A percentile compares a stretch with the other conserved stretches of the same genome.
Evolutionary conservation across 2,329 filamentous ascomycete species (phyloP).

Genomic region (Pseudopyricularia cyperi): DNA sequence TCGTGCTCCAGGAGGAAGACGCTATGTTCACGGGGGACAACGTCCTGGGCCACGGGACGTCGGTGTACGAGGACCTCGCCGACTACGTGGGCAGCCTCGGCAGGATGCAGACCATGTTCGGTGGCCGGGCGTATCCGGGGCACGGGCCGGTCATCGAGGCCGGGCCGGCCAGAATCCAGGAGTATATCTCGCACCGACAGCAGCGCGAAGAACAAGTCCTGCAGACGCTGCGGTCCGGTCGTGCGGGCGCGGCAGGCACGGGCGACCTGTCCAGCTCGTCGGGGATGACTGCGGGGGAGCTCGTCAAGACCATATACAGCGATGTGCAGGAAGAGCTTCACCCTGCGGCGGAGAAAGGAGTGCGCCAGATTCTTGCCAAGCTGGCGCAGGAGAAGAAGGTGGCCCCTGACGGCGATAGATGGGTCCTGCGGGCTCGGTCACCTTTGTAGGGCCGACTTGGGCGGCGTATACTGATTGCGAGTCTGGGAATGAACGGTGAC

Average conservation of each 20-base stretch:
- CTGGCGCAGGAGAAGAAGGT: conserved; percentile 62
- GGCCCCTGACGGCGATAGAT: conserved; percentile 21
- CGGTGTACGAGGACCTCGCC: conserved; percentile 56
- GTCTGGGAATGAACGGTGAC: background rate
- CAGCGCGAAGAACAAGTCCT: conserved; percentile 71
- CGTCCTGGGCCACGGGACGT: conserved; percentile 60
- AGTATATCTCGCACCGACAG: conserved; percentile 74
- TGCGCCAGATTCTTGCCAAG: conserved; percentile 70
- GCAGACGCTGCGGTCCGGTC: conserved; percentile 38
- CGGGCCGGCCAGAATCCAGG: conserved; percentile 55
- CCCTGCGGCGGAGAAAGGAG: conserved; percentile 59
- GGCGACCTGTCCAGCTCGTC: conserved; percentile 5
- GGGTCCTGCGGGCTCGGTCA: conserved; percentile 29
- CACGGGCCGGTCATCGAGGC: conserved; percentile 72
- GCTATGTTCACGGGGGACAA: conserved; percentile 66
- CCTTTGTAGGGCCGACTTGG: conserved; percentile 19
- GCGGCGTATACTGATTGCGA: background rate
- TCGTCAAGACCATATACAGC: conserved; percentile 80
- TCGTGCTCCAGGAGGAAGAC: conserved; percentile 49
- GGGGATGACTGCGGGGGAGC: conserved; percentile 58
- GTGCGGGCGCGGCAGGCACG: background rate
- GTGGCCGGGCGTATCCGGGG: conserved; percentile 68
- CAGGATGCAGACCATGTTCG: conserved; percentile 46
- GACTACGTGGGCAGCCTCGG: conserved; percentile 48
- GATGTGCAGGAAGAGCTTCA: conserved; percentile 67